A percentile compares a stretch with the other conserved stretches of the same genome.
These are phyloP conservation scores for Alternaria brassicicola DNA, from an alignment of 2,329 filamentous ascomycete genomes.

Conservation along the genomic window DNA sequence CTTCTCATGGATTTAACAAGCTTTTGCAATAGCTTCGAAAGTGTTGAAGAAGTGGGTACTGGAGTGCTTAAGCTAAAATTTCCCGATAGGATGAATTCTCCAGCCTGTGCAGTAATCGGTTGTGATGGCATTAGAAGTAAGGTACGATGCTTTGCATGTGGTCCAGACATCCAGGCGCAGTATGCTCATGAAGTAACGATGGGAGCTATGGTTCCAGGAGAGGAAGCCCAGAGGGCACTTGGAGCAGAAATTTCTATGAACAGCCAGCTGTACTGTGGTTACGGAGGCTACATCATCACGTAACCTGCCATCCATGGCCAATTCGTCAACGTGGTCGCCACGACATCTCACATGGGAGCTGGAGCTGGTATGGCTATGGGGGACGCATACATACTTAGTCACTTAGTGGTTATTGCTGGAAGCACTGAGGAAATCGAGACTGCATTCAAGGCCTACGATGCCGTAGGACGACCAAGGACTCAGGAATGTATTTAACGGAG, in stretches of 20 bases:
- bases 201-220: constrained; percentile 65
- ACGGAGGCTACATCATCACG: constrained; percentile 62
- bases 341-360: constrained; percentile 59
- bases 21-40: constrained; percentile 28
- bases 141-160: constrained; percentile 59
- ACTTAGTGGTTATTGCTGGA: constrained; percentile 35
- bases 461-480: constrained; percentile 44
- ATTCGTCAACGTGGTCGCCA: constrained; percentile 57
- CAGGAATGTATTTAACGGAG: constrained; percentile 46
- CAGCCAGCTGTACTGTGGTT: constrained; percentile 62
- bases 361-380: constrained; percentile 63
- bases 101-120: constrained; percentile 59
- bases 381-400: constrained; percentile 55
- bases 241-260: constrained; percentile 57
- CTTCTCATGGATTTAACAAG: constrained; percentile 23
- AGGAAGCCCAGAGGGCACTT: constrained; percentile 54
- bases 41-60: constrained; percentile 17
- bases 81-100: constrained; percentile 51
- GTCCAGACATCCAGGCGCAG: constrained; percentile 51
- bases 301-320: constrained; percentile 65
- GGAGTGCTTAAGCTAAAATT: constrained; percentile 42
- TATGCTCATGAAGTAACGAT: constrained; percentile 66
- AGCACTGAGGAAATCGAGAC: constrained; percentile 25
- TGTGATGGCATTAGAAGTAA: constrained; percentile 69
- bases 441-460: constrained; percentile 49